Conservation (phyloP, 257 asterid genomes). For the Solanum microdontum region DNA sequence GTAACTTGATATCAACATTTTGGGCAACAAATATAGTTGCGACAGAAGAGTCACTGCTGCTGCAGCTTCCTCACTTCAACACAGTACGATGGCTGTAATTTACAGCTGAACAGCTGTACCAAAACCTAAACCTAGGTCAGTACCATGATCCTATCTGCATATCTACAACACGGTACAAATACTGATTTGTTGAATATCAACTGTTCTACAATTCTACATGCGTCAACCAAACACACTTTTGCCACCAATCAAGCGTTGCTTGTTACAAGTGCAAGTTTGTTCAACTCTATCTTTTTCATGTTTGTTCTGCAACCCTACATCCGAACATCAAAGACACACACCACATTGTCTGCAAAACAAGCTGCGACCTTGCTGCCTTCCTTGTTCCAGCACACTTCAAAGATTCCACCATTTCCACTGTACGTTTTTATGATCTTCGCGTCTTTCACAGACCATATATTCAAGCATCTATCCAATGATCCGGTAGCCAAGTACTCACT, state of each 20-base stretch:
- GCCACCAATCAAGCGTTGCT: neutral
- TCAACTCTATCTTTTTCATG: neutral
- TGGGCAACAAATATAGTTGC: neutral
- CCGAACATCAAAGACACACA: constrained; percentile 79
- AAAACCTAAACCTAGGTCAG: neutral
- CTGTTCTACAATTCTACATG: neutral
- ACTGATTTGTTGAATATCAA: neutral
- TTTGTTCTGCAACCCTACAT: constrained; percentile 26
- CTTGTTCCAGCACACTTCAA: constrained; percentile 98
- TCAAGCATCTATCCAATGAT: constrained; percentile 81
- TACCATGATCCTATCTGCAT: neutral
- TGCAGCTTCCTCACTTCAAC: neutral
- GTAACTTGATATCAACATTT: neutral
- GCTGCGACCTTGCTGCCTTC: constrained; percentile 90
- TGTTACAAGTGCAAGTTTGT: neutral
- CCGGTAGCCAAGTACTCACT: constrained; percentile 93
- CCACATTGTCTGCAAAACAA: constrained; percentile 84
- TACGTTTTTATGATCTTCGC: constrained; percentile 73
- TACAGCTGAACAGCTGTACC: neutral
- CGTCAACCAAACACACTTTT: neutral
- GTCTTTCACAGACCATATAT: constrained; percentile 95
- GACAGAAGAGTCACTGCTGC: neutral
- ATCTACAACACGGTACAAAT: neutral
- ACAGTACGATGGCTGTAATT: neutral
- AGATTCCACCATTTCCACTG: constrained; percentile 82